phyloP scores from a whole-genome alignment of 2,329 filamentous ascomycete species.

The Cordyceps cateniannulata region DNA sequence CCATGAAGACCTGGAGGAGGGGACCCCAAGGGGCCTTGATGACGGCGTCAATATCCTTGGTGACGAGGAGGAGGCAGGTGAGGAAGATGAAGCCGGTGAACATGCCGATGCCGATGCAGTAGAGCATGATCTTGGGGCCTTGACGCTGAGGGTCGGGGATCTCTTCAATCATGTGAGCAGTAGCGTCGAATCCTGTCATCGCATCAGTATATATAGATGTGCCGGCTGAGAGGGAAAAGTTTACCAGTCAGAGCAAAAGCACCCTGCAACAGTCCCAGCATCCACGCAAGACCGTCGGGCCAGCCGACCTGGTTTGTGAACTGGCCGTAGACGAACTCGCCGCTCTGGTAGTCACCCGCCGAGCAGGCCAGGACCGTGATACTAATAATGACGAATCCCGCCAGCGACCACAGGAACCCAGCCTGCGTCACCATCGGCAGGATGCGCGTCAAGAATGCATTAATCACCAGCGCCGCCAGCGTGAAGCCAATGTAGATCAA shows the following conservation, averaged over 20 bases:
- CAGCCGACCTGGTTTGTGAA: conserved; percentile 65
- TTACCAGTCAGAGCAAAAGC: conserved; percentile 40
- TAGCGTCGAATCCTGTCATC: conserved; percentile 38
- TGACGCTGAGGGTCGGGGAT: conserved; percentile 51
- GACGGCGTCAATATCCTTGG: conserved; percentile 49
- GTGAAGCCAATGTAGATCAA: conserved; percentile 64
- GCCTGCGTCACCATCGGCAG: conserved; percentile 61
- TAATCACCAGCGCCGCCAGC: conserved; percentile 54
- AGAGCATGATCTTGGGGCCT: conserved; percentile 61
- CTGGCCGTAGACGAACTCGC: conserved; percentile 56
- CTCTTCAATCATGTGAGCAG: conserved; percentile 49
- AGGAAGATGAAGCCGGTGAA: conserved; percentile 58
- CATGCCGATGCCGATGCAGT: conserved; percentile 57
- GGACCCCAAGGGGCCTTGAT: conserved; percentile 51
- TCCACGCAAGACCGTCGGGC: conserved; percentile 59
- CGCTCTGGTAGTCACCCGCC: conserved; percentile 58
- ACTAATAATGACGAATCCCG: conserved; percentile 62
- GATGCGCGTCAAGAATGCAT: conserved; percentile 50
- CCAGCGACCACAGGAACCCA: conserved; percentile 65
- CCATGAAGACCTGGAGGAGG: conserved; percentile 54
- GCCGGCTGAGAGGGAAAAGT: no score
- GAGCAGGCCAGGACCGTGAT: conserved; percentile 63
- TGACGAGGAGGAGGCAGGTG: conserved; percentile 56
- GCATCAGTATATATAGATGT: no score
- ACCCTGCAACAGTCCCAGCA: conserved; percentile 47